These are phyloP conservation scores for Neoboletus brunneissimus DNA, from an alignment of 768 basidiomycete species.

Conservation along the genomic window DNA sequence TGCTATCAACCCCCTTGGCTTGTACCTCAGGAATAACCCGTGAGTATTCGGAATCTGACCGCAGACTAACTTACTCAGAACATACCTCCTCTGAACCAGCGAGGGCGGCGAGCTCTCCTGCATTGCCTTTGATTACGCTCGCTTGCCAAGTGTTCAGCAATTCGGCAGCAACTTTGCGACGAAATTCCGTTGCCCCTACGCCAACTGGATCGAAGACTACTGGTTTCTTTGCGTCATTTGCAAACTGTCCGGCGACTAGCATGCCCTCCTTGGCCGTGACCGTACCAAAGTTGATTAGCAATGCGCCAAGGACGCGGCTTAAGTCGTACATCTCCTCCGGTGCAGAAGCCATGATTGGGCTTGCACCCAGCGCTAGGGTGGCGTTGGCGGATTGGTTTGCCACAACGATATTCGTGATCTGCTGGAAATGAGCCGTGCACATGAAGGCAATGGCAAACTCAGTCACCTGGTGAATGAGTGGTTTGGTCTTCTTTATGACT, in stretches of 20 bases:
- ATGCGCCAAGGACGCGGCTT: constrained; percentile 55
- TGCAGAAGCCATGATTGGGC: constrained; percentile 92
- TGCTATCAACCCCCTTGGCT: constrained; percentile 83
- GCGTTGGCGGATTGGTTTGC: constrained; percentile 88
- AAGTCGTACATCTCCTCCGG: constrained; percentile 82
- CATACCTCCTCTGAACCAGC: constrained; percentile 72
- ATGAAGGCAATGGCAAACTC: background rate
- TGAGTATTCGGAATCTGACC: background rate
- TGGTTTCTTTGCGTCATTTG: constrained; percentile 69
- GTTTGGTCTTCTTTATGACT: constrained; percentile 50
- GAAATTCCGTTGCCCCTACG: constrained; percentile 74
- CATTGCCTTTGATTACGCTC: constrained; percentile 92
- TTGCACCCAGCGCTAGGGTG: constrained; percentile 82
- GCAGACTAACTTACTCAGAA: background rate
- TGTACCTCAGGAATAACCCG: constrained; percentile 45
- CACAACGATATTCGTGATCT: constrained; percentile 92
- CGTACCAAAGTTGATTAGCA: constrained; percentile 89
- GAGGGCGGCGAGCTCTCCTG: constrained; percentile 80
- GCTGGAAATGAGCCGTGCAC: background rate
- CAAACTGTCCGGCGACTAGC: constrained; percentile 66
- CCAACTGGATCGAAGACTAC: constrained; percentile 92
- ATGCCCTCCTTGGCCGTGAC: constrained; percentile 69
- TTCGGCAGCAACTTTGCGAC: constrained; percentile 55
- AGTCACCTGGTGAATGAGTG: constrained; percentile 80
- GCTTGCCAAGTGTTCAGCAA: constrained; percentile 78